A percentile compares a stretch with the other conserved stretches of the same genome.
phyloP scores from a whole-genome alignment of 805 yeast genomes.

The Starmerella apis region DNA sequence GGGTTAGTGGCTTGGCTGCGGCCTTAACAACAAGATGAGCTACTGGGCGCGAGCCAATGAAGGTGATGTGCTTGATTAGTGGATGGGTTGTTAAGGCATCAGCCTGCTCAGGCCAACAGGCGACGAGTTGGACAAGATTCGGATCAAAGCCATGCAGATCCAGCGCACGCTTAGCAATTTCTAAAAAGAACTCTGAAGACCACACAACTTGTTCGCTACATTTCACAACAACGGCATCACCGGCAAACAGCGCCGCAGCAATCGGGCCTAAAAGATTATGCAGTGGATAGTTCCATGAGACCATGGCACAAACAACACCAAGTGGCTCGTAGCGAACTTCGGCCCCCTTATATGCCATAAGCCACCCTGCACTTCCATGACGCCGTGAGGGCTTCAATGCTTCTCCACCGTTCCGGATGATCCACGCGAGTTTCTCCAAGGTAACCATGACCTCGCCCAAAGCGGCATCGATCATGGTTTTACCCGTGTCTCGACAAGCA shows the following conservation, averaged over 20 bases:
- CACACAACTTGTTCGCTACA: constrained; percentile 95
- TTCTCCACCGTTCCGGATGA: constrained; percentile 66
- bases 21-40: constrained; percentile 78
- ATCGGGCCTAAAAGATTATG: constrained; percentile 91
- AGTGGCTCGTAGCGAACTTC: constrained; percentile 90
- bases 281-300: constrained; percentile 96
- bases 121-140: constrained; percentile 74
- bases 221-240: constrained; percentile 82
- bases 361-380: constrained; percentile 76
- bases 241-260: constrained; percentile 78
- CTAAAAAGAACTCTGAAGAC: constrained; percentile 75
- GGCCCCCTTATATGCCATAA: constrained; percentile 84
- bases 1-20: constrained; percentile 80
- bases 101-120: constrained; percentile 83
- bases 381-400: constrained; percentile 61
- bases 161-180: constrained; percentile 61
- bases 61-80: constrained; percentile 76
- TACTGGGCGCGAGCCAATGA: constrained; percentile 91
- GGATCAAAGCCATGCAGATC: constrained; percentile 66
- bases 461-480: constrained; percentile 89
- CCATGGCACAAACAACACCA: constrained; percentile 78
- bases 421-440: constrained; percentile 86
- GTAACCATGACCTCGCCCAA: constrained; percentile 89
- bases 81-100: constrained; percentile 77
- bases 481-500: constrained; percentile 95